These are phyloP conservation scores for Pseudozyma pruni DNA, from an alignment of 1,284 basidiomycete genomes.

Conservation along the genomic window DNA sequence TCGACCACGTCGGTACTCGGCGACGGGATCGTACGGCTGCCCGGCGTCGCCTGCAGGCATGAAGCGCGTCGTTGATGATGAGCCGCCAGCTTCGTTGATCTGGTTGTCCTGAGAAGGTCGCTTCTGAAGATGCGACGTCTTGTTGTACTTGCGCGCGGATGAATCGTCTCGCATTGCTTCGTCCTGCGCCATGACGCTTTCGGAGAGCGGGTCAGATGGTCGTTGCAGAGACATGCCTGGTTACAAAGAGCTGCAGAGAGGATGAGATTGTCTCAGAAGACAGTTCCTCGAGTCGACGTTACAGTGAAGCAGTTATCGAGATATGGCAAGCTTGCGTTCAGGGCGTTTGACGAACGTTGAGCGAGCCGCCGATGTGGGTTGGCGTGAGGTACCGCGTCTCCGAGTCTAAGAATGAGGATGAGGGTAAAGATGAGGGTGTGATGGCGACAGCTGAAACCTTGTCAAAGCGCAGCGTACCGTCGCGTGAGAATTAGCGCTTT, in stretches of 20 bases:
- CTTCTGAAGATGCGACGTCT: slow-evolving; percentile 44
- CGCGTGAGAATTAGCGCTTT: no score
- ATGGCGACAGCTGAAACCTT: no score
- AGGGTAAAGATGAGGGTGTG: no score
- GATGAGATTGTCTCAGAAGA: no score
- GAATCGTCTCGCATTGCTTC: slow-evolving; percentile 49
- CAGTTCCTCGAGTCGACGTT: no score
- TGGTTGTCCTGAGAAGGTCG: slow-evolving; percentile 10
- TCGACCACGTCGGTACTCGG: slow-evolving; percentile 44
- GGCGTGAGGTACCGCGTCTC: no score
- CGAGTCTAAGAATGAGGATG: no score
- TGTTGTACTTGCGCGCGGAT: slow-evolving; percentile 51
- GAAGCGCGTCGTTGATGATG: slow-evolving; percentile 15
- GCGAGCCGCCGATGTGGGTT: no score
- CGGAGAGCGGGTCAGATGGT: slow-evolving; percentile 12
- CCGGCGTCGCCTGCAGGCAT: slow-evolving; percentile 13
- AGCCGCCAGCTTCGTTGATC: slow-evolving; percentile 1
- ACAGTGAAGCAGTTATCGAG: no score
- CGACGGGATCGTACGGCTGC: slow-evolving; percentile 38
- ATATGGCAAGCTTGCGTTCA: no score
- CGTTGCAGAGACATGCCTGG: slow-evolving; percentile 17
- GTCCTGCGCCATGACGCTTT: slow-evolving; percentile 33
- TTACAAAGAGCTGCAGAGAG: background rate
- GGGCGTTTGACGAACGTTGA: no score
- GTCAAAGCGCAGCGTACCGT: no score